Evolutionary conservation across 768 basidiomycete species (phyloP).

Genomic region (Boletus pseudopeckii): DNA sequence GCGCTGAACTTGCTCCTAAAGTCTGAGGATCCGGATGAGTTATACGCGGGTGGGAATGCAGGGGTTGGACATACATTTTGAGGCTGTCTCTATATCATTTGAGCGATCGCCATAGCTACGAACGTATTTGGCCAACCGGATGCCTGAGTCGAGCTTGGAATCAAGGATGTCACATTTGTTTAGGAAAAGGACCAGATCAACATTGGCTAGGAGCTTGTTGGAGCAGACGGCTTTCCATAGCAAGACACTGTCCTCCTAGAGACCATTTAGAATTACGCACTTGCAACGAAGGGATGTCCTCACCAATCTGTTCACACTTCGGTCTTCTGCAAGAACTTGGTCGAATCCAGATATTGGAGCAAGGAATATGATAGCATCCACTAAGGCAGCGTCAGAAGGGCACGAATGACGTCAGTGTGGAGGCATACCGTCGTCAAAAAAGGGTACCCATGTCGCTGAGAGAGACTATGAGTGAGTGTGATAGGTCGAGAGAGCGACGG

Average conservation of each 20-base stretch:
- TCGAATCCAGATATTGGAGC: constrained; percentile 60
- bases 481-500: constrained; percentile 3
- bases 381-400: constrained; percentile 8
- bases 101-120: constrained; percentile 65
- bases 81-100: constrained; percentile 67
- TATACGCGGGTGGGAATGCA: neutral
- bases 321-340: constrained; percentile 50
- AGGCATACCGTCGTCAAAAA: constrained; percentile 48
- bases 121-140: constrained; percentile 63
- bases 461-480: constrained; percentile 9
- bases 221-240: constrained; percentile 73
- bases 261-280: neutral
- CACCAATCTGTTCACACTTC: constrained; percentile 49
- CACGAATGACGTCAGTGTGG: neutral
- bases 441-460: constrained; percentile 51
- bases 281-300: constrained; percentile 9
- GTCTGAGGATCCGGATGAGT: constrained; percentile 38
- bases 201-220: constrained; percentile 65
- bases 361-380: constrained; percentile 53
- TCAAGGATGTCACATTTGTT: constrained; percentile 80
- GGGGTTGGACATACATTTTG: constrained; percentile 51
- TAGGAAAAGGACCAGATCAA: constrained; percentile 75
- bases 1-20: constrained; percentile 69
- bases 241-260: constrained; percentile 70
- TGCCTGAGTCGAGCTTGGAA: constrained; percentile 60